These are phyloP conservation scores for Abrus precatorius DNA, from an alignment of 306 rosid genomes.

Conservation along the genomic window DNA sequence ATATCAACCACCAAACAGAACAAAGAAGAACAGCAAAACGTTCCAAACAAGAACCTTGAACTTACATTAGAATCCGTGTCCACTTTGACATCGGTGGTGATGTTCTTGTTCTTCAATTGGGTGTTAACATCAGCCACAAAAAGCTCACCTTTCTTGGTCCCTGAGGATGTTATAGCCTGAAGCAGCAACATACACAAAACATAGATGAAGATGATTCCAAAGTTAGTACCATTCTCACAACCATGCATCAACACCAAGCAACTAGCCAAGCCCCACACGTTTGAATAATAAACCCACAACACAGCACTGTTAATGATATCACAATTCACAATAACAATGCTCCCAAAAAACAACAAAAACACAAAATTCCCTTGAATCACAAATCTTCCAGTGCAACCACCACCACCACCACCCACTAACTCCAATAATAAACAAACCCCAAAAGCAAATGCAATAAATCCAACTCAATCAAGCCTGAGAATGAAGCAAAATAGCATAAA, in stretches of 20 bases:
- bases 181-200: conserved; percentile 18
- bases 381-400: not conserved
- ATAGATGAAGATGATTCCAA: conserved; percentile 1
- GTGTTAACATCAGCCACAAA: conserved; percentile 85
- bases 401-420: not conserved
- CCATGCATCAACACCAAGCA: conserved; percentile 18
- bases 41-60: not conserved
- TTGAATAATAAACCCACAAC: conserved; percentile 15
- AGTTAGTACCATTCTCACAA: conserved; percentile 8
- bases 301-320: not conserved
- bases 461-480: not conserved
- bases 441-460: conserved; percentile 13
- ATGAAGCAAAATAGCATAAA: not conserved
- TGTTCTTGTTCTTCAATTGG: conserved; percentile 78
- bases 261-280: not conserved
- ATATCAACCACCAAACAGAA: not conserved
- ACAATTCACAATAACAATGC: not conserved
- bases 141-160: conserved; percentile 76
- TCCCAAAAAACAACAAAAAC: conserved; percentile 4
- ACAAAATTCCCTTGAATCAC: not conserved
- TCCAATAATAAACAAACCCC: not conserved
- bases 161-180: conserved; percentile 86
- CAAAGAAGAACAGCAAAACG: not conserved
- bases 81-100: conserved; percentile 90
- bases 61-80: conserved; percentile 84